These are phyloP conservation scores for Zasmidium cellare DNA, from an alignment of 2,329 filamentous ascomycete genomes.

Conservation along the genomic window DNA sequence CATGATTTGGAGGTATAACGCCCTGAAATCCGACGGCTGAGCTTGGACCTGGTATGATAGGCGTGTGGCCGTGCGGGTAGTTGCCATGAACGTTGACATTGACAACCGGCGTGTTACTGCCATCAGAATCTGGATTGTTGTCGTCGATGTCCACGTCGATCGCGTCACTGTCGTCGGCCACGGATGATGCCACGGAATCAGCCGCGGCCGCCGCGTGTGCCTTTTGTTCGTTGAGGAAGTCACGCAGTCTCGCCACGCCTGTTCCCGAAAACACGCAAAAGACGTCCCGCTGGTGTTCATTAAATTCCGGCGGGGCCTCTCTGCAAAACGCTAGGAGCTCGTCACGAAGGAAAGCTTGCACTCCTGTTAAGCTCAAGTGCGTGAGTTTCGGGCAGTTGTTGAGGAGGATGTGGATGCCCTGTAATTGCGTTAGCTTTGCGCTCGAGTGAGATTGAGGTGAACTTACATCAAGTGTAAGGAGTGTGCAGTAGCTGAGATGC, in stretches of 20 bases:
- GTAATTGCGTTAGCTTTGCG: constrained; percentile 32
- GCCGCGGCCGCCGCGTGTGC: constrained; percentile 10
- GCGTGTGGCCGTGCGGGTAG: constrained; percentile 27
- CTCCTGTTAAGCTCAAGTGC: constrained; percentile 90
- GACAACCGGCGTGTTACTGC: constrained; percentile 32
- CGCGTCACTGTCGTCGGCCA: constrained; percentile 27
- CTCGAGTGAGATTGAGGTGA: not conserved
- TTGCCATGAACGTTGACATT: constrained; percentile 29
- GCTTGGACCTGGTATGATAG: constrained; percentile 23
- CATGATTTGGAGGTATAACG: constrained; percentile 1
- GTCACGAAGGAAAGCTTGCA: constrained; percentile 82
- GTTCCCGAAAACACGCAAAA: constrained; percentile 96
- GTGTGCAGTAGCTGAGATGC: constrained; percentile 91
- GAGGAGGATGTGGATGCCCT: constrained; percentile 88
- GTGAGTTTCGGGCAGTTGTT: constrained; percentile 91
- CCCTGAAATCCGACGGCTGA: constrained; percentile 18
- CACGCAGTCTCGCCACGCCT: constrained; percentile 75
- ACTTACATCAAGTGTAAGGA: constrained; percentile 76
- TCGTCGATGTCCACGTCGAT: constrained; percentile 35
- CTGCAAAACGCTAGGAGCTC: constrained; percentile 85
- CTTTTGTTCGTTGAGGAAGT: constrained; percentile 65
- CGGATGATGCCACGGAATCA: constrained; percentile 21
- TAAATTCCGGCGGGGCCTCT: constrained; percentile 88
- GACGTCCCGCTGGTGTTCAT: constrained; percentile 87
- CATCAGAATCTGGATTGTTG: constrained; percentile 27